phyloP scores from a whole-genome alignment of 2,329 filamentous ascomycete genomes.

The Colletotrichum sp. region DNA sequence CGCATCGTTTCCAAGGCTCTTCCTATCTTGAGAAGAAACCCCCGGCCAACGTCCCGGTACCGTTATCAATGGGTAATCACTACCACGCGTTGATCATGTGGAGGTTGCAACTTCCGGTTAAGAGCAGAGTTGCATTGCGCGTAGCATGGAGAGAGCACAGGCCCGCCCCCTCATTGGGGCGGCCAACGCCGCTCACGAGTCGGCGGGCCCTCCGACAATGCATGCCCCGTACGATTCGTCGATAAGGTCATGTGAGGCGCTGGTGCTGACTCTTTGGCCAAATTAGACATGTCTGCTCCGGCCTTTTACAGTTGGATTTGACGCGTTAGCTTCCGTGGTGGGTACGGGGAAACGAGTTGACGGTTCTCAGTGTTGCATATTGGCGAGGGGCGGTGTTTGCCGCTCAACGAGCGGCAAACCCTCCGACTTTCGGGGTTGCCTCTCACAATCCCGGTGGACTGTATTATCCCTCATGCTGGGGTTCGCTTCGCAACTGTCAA shows the following conservation, averaged over 20 bases:
- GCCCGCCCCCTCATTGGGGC: slow-evolving; percentile 3
- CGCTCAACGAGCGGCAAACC: not conserved
- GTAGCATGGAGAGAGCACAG: not conserved
- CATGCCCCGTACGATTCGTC: not conserved
- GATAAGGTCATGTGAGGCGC: not conserved
- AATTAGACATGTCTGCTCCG: not conserved
- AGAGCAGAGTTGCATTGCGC: not conserved
- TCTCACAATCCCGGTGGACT: not conserved
- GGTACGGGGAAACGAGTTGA: not conserved
- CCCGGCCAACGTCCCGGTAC: not conserved
- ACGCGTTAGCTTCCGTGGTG: not conserved
- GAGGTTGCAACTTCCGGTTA: not conserved
- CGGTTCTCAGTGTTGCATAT: not conserved
- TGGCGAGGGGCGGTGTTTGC: not conserved
- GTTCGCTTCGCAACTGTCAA: not conserved
- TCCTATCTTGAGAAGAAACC: not conserved
- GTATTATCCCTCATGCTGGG: not conserved
- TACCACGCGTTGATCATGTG: not conserved
- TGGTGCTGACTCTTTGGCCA: not conserved
- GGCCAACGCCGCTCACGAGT: not conserved
- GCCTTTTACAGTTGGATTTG: not conserved
- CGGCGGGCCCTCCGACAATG: not conserved
- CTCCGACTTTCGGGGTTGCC: not conserved
- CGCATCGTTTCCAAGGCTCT: not conserved
- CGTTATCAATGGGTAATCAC: not conserved